Percentiles rank a stretch among this genome's conserved stretches.
Conservation (phyloP, 108 stramenopile species). For the Fragilariopsis cylindrus region DNA sequence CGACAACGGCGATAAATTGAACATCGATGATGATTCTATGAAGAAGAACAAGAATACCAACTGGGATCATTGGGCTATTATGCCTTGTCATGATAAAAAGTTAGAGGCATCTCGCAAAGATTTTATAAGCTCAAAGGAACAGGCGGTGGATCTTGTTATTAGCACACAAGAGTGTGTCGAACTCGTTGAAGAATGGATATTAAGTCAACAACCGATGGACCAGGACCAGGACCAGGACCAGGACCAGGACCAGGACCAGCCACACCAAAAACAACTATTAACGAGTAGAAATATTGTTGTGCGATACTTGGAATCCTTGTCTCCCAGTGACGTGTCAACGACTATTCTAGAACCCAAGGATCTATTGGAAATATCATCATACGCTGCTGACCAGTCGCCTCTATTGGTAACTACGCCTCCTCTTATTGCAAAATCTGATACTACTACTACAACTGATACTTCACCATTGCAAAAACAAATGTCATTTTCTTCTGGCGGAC, state of each 20-base stretch:
- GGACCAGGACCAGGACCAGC: not conserved
- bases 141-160: conserved; percentile 94
- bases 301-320: conserved; percentile 17
- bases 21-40: conserved; percentile 41
- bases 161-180: conserved; percentile 88
- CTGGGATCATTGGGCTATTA: conserved; percentile 69
- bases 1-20: not conserved
- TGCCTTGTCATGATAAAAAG: conserved; percentile 99
- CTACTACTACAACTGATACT: not conserved
- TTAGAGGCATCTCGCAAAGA: conserved; percentile 95
- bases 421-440: not conserved
- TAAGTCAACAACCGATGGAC: not conserved
- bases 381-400: not conserved
- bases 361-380: not conserved
- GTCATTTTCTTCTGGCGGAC: conserved; percentile 70
- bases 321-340: conserved; percentile 8
- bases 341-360: conserved; percentile 1
- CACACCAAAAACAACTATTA: not conserved
- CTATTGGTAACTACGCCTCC: conserved; percentile 4
- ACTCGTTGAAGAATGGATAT: conserved; percentile 54
- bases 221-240: conserved; percentile 19
- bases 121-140: conserved; percentile 41
- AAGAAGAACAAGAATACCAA: conserved; percentile 25
- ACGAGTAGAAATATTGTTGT: not conserved
- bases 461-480: not conserved